These are phyloP conservation scores for Bromus sterilis DNA, from an alignment of 176 grass and related monocot genomes.

Conservation along the genomic window DNA sequence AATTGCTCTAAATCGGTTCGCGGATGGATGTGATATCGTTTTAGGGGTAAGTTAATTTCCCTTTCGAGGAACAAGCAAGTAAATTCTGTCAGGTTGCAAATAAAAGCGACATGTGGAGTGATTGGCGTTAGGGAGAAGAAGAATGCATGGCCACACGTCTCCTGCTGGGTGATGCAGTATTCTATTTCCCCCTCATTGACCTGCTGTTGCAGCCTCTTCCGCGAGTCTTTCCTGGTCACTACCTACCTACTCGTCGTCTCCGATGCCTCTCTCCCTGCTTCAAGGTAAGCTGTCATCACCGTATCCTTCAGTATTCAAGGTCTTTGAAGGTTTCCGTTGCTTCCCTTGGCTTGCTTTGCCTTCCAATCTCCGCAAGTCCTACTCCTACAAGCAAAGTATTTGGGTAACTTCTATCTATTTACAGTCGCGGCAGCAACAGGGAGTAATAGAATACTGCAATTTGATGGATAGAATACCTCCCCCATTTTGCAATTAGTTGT, in stretches of 20 bases:
- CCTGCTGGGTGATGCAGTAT: not conserved
- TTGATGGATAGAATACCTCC: not conserved
- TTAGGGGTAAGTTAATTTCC: too few relatives aligned
- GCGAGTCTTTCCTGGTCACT: not conserved
- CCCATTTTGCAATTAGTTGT: not conserved
- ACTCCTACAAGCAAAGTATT: not conserved
- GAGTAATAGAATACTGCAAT: not conserved
- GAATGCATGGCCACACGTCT: not conserved
- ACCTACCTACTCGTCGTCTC: not conserved
- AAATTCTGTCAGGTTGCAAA: not conserved
- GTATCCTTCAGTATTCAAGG: not conserved
- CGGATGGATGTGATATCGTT: too few relatives aligned
- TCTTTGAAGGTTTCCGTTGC: not conserved
- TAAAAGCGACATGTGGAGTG: not conserved
- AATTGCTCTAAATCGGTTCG: too few relatives aligned
- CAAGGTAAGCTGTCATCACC: too few relatives aligned
- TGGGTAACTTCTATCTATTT: not conserved
- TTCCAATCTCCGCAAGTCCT: not conserved
- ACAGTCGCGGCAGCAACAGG: not conserved
- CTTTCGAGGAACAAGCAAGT: too few relatives aligned
- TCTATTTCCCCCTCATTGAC: slow-evolving; percentile 17
- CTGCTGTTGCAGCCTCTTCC: not conserved
- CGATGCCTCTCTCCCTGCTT: slow-evolving; percentile 31
- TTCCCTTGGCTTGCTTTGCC: not conserved
- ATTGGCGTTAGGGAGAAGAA: not conserved